Evolutionary conservation across 2,329 filamentous ascomycete species (phyloP), one percentile per base, ranked within the genome.

Genomic region (Sphaerostilbella broomeana): DNA sequence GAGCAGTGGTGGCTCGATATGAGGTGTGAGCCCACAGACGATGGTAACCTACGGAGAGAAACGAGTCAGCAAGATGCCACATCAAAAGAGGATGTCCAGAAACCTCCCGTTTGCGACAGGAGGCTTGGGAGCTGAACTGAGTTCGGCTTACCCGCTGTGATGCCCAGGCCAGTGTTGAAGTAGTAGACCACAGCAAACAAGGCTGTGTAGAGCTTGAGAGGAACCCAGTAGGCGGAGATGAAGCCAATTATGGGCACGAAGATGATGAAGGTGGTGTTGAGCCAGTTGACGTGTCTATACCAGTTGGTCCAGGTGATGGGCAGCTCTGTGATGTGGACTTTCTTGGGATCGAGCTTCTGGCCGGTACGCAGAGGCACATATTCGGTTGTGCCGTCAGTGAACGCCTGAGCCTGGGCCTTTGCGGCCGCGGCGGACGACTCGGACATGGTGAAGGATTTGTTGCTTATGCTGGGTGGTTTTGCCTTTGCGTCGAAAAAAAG

Each of bases 261-360:
- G 49, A 94, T 63, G 60, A 94, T 90, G 60, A 95, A 75, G 47
- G 72, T 75, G 47, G 86, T 81, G 63, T 94, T 95, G 51, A 95
- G 74, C 87, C 88, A 95, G 74, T 94, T 88, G 70, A 95, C 75
- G 60, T 95, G 88, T 68, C 89, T 83, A 68, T 88, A 81, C 85
- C 86, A 92, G 70, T 94, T 95, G 55, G 72, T 69, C 64, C 72
- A 74, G 44, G 86, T 94, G 53, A 94, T 81, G 42, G 84, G 83
- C 47, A 77, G 77, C 49, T 94, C 87, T 49, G 86, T 79, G 64
- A 94, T 92, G 65, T 94, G 87, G 56, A 82, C 75, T 69, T 94
- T 94, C 70, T 81, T 69, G 43, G 60, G 29, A 44, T 79, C 75
- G 49, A 65, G 63, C 57, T 65, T 69, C 46, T 46, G 48, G 20